These are phyloP conservation scores for Colletotrichum sp. DNA, from an alignment of 2,329 filamentous ascomycete species.

Conservation along the genomic window DNA sequence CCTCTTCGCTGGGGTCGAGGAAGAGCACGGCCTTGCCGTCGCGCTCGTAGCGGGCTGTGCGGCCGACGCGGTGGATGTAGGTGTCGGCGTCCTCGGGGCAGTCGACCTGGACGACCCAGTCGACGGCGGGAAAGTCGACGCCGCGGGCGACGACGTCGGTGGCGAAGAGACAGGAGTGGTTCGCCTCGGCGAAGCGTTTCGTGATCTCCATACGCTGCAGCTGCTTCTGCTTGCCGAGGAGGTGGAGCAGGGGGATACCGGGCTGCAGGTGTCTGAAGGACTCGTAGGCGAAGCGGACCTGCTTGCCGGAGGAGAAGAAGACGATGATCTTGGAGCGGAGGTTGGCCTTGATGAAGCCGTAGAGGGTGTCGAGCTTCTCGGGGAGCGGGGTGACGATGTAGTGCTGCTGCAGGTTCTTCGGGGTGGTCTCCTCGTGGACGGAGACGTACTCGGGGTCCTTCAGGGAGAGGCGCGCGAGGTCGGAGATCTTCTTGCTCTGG, in stretches of 20 bases:
- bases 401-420: slow-evolving; percentile 84
- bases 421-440: slow-evolving; percentile 90
- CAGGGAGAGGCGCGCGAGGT: slow-evolving; percentile 86
- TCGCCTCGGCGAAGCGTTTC: slow-evolving; percentile 78
- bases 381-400: slow-evolving; percentile 86
- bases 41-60: slow-evolving; percentile 92
- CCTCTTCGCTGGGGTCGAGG: slow-evolving; percentile 89
- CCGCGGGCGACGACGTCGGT: slow-evolving; percentile 95
- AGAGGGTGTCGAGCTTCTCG: slow-evolving; percentile 91
- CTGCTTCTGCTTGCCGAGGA: slow-evolving; percentile 95
- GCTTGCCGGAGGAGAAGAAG: slow-evolving; percentile 93
- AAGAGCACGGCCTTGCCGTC: slow-evolving; percentile 89
- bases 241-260: slow-evolving; percentile 89
- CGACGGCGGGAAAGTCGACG: slow-evolving; percentile 93
- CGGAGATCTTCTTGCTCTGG: slow-evolving; percentile 92
- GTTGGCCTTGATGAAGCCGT: slow-evolving; percentile 89
- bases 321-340: slow-evolving; percentile 95
- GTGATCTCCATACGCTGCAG: slow-evolving; percentile 87
- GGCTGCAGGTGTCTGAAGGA: slow-evolving; percentile 92
- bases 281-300: slow-evolving; percentile 96
- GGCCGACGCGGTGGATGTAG: slow-evolving; percentile 94
- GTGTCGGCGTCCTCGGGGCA: slow-evolving; percentile 96
- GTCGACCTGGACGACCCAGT: slow-evolving; percentile 99
- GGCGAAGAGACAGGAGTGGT: slow-evolving; percentile 88
- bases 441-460: slow-evolving; percentile 94